Conservation (phyloP, 306 rosid species). For the Sphenostylis stenocarpa region DNA sequence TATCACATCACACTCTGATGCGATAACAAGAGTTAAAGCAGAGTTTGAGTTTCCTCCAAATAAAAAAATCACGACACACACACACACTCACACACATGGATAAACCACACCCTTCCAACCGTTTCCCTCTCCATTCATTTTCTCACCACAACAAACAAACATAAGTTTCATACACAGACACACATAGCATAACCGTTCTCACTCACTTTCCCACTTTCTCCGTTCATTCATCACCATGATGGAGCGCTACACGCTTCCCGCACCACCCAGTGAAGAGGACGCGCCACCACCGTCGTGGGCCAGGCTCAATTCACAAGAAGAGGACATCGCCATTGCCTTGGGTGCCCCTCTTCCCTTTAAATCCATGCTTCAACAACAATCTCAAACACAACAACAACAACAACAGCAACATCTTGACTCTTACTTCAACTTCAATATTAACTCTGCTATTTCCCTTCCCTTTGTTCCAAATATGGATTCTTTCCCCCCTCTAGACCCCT, state of each 20-base stretch:
- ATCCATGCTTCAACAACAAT: constrained; percentile 44
- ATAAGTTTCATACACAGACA: background rate
- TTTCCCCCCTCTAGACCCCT: constrained; percentile 33
- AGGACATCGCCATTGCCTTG: constrained; percentile 36
- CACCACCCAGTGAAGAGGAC: constrained; percentile 17
- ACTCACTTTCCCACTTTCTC: background rate
- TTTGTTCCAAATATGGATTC: constrained; percentile 42
- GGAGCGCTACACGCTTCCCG: constrained; percentile 45
- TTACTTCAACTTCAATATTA: constrained; percentile 29
- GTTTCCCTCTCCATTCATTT: constrained; percentile 26
- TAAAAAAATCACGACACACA: background rate
- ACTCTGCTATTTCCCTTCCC: constrained; percentile 15
- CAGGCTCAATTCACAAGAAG: constrained; percentile 23
- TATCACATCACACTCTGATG: background rate
- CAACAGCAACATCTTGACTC: background rate
- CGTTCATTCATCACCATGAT: background rate
- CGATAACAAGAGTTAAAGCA: background rate
- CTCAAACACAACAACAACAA: background rate
- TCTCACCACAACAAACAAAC: background rate
- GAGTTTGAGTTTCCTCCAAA: background rate
- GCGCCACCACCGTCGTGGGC: constrained; percentile 55
- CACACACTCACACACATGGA: constrained; percentile 26
- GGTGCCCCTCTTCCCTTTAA: constrained; percentile 62
- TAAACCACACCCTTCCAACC: constrained; percentile 27
- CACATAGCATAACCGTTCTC: background rate